Evolutionary conservation across 1,284 basidiomycete genomes (phyloP), one percentile per base, ranked within the genome.

Genomic region (Puccinia horiana): DNA sequence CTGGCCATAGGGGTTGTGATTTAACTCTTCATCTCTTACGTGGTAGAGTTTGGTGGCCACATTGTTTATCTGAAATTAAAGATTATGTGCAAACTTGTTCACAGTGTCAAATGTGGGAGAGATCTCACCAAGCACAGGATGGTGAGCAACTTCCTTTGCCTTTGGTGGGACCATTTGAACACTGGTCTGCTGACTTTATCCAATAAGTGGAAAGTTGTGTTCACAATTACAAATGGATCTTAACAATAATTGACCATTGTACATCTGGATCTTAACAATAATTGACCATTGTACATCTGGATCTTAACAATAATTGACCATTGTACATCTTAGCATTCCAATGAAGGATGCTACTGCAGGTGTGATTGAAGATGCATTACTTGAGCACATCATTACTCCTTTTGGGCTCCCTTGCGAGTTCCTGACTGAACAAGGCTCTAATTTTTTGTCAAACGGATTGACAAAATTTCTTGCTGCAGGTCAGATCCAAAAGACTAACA

Each of bases 261-360:
- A n/a, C n/a, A n/a, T n/a, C 44, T n/a, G n/a, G n/a, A n/a, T 5
- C 32, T 37, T 67, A 20, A 73, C 70, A 2, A 14, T 49, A 23
- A 73, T 73, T 47, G 70, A 73, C 32, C 44, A 73, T 73, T 20
- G 70, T n/a, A n/a, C n/a, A n/a, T n/a, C 44, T 47, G 44, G 44
- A 47, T 40, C 29, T 44, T 72, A 16, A 74, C 72, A 2, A 8
- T 54, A 11, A 74, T 74, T 54, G 72, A 74, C 35, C 49, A 74
- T 74, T 26, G 72, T 14, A 76, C 75, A 9, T 40, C 40, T 42
- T 76, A 54, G 75, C 54, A 29, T 76, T 11, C 75, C 75, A 1
- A 58, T 76, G 56, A 42, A 63, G 23, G 44, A 49, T 11, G 56
- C 75, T 44, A 76, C 52, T 11, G 40, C 73, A 49, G 32, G 49